phyloP scores from a whole-genome alignment of 805 yeast species.

The Barnettozyma californica region DNA sequence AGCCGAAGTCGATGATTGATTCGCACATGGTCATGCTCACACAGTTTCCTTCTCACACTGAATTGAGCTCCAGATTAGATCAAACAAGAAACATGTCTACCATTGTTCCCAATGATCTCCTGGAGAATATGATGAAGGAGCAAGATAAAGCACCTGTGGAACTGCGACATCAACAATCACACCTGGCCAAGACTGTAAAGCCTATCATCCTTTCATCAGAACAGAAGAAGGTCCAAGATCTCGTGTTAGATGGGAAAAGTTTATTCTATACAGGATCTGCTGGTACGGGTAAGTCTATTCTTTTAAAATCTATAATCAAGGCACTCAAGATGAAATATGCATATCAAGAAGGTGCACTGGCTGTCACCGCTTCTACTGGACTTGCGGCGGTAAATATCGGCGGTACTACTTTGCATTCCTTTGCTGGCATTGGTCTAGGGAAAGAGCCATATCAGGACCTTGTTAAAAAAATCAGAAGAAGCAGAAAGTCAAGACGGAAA shows the following conservation, averaged over 20 bases:
- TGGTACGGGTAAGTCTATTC: slow-evolving; percentile 94
- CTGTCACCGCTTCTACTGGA: slow-evolving; percentile 82
- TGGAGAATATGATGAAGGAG: not conserved
- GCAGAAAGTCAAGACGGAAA: slow-evolving; percentile 41
- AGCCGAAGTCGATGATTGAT: slow-evolving; percentile 1
- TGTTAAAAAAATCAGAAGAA: slow-evolving; percentile 47
- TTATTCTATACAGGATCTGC: slow-evolving; percentile 96
- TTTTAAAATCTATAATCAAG: slow-evolving; percentile 61
- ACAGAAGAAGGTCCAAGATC: slow-evolving; percentile 58
- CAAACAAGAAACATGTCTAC: slow-evolving; percentile 3
- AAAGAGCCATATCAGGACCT: slow-evolving; percentile 43
- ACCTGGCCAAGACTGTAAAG: slow-evolving; percentile 19
- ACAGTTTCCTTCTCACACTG: slow-evolving; percentile 22
- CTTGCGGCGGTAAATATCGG: slow-evolving; percentile 79
- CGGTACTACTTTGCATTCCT: slow-evolving; percentile 72
- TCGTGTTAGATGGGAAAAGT: slow-evolving; percentile 60
- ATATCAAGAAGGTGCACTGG: slow-evolving; percentile 44
- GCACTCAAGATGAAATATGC: slow-evolving; percentile 42
- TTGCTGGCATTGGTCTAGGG: slow-evolving; percentile 75
- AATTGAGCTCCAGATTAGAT: not conserved
- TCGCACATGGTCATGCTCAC: slow-evolving; percentile 26
- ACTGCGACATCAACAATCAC: not conserved
- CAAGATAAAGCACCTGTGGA: slow-evolving; percentile 2
- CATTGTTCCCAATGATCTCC: slow-evolving; percentile 1
- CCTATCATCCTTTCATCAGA: slow-evolving; percentile 45